A percentile compares a stretch with the other conserved stretches of the same genome.
These are phyloP conservation scores for Vaccinium vitisidaea DNA, from an alignment of 148 eudicot genomes.

Conservation along the genomic window DNA sequence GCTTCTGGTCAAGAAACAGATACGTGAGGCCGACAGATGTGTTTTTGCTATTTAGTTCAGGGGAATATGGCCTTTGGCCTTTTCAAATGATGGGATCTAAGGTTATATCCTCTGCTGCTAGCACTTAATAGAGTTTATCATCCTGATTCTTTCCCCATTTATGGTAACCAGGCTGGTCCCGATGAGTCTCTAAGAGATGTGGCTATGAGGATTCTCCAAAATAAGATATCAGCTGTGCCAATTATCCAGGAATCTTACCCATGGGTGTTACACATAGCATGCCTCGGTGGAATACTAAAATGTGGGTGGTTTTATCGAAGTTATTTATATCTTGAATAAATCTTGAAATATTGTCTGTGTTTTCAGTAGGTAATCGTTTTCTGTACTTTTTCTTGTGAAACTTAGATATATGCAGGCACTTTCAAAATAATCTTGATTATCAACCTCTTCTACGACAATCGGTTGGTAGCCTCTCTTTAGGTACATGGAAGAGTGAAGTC, in stretches of 20 bases:
- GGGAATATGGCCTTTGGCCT: not conserved
- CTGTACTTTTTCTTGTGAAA: slow-evolving; percentile 2
- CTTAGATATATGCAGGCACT: slow-evolving; percentile 40
- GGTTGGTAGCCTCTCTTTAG: slow-evolving; percentile 36
- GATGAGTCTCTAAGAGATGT: slow-evolving; percentile 43
- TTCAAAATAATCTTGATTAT: slow-evolving; percentile 22
- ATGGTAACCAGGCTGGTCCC: slow-evolving; percentile 40
- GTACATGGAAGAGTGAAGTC: slow-evolving; percentile 35
- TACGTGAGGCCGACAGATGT: not conserved
- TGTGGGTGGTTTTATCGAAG: slow-evolving; percentile 29
- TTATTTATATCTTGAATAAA: not conserved
- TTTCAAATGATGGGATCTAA: not conserved
- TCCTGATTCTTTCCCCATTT: not conserved
- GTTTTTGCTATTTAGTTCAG: not conserved
- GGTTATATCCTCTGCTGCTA: not conserved
- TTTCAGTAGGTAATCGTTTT: not conserved
- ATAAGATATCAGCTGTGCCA: slow-evolving; percentile 44
- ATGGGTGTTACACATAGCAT: slow-evolving; percentile 35
- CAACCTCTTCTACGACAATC: slow-evolving; percentile 40
- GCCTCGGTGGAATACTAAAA: slow-evolving; percentile 45
- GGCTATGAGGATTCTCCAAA: slow-evolving; percentile 35
- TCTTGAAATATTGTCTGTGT: not conserved
- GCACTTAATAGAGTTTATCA: not conserved
- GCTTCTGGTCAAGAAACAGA: not conserved
- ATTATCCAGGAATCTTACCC: slow-evolving; percentile 37